Conservation (phyloP, 169 alveolate genomes). For the Hepatocystis sp. region DNA sequence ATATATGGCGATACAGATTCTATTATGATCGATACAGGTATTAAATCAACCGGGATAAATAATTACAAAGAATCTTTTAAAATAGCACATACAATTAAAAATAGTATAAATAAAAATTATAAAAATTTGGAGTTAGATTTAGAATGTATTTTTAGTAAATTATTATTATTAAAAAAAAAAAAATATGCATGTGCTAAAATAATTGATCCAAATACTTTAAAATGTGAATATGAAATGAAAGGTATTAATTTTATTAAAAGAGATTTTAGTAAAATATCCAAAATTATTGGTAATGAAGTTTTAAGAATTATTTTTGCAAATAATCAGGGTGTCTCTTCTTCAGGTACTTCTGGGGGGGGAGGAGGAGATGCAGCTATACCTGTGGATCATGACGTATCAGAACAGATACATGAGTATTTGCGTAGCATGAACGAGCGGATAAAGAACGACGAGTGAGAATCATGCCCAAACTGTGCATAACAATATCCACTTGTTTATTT, state of each 20-base stretch:
- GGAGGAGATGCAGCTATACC: conserved; percentile 17
- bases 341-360: too few species aligned
- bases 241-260: conserved; percentile 99
- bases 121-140: conserved; percentile 96
- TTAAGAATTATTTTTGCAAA: conserved; percentile 27
- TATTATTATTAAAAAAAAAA: conserved; percentile 97
- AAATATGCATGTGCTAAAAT: conserved; percentile 97
- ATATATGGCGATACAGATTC: conserved; percentile 99
- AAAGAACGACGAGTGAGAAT: conserved; percentile 81
- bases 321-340: too few species aligned
- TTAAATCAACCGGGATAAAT: conserved; percentile 83
- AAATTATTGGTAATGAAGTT: conserved; percentile 87
- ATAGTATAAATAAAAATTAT: conserved; percentile 94
- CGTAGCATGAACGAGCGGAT: conserved; percentile 85
- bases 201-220: conserved; percentile 83
- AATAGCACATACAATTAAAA: conserved; percentile 91
- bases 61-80: conserved; percentile 89
- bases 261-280: conserved; percentile 98
- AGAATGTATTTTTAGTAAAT: conserved; percentile 96
- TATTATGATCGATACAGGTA: conserved; percentile 97
- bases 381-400: conserved; percentile 84
- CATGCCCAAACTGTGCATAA: too few species aligned
- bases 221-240: conserved; percentile 93
- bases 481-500: not conserved
- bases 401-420: conserved; percentile 89